Percentiles rank a stretch among this genome's conserved stretches.
Conservation (phyloP, 2,329 filamentous ascomycete genomes). For the Zalaria sp. region DNA sequence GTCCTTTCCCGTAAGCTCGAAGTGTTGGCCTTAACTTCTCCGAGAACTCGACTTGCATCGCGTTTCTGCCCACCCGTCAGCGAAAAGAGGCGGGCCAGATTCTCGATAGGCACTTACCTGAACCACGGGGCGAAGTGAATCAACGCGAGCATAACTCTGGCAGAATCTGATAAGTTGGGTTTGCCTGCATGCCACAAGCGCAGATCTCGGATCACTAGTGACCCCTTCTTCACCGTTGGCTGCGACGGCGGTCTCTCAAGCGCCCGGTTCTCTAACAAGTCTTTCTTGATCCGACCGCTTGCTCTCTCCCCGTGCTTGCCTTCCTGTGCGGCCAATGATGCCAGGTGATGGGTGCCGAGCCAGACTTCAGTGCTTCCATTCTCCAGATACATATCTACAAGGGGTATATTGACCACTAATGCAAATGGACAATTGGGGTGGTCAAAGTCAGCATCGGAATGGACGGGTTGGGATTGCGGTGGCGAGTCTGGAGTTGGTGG, state of each 20-base stretch:
- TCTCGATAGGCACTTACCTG: background rate
- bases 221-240: constrained; percentile 39
- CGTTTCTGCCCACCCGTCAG: constrained; percentile 38
- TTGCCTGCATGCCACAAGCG: constrained; percentile 51
- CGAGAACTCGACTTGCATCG: constrained; percentile 41
- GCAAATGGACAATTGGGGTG: constrained; percentile 42
- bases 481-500: constrained; percentile 27
- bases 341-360: constrained; percentile 38
- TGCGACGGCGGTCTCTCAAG: constrained; percentile 31
- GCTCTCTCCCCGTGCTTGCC: constrained; percentile 38
- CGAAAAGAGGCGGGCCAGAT: background rate
- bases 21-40: constrained; percentile 35
- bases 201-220: constrained; percentile 43
- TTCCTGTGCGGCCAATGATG: constrained; percentile 28
- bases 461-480: constrained; percentile 37
- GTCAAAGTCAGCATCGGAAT: constrained; percentile 45
- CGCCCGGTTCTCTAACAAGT: constrained; percentile 25
- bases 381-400: constrained; percentile 35
- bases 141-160: constrained; percentile 15
- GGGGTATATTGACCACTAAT: constrained; percentile 39
- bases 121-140: constrained; percentile 39
- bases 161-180: constrained; percentile 36
- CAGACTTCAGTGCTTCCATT: constrained; percentile 46
- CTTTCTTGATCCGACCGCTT: constrained; percentile 35
- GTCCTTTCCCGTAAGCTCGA: constrained; percentile 20